Base-by-base conservation (phyloP, 768 basidiomycete species). In the Leccinum ochraceum region DNA sequence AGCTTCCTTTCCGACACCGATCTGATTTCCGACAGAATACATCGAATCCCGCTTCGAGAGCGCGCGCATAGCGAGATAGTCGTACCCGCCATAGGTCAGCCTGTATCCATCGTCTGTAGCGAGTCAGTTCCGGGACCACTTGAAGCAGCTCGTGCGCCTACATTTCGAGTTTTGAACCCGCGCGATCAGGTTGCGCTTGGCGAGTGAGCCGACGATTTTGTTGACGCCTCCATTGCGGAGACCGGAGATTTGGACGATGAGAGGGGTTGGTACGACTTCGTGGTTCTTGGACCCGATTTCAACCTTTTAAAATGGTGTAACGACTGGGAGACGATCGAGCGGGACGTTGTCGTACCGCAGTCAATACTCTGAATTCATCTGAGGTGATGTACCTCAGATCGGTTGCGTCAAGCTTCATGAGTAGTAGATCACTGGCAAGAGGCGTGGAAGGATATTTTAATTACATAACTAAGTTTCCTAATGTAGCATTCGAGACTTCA, bases 241-340 rank as follows among this genome's bases (percentile, higher is more conserved):
- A n/a, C 93, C 92, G 3, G 95, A 95, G 48, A 98, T 90, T 74
- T 96, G 94, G 4, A 90, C 88, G 63, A 98, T 92, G 65, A 98
- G 84, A 0, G 84, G 75, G 8, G 90, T 87, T 3, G 97, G 97
- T 14, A 99, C 95, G 39, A 97, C 83, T 75, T 98, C 92, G 69
- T 99, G 97, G 72, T 98, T 98, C 79, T 97, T 97, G 4, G 92
- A 95, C 20, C 96, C 97, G 83, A 96, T 94, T 78, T 99, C 97
- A 37, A 92, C 92, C 95, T 98, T 50, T 46, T 10, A 16, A 16
- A 26, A 57, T 16, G n/a, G 36, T 28, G 52, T 46, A 36, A 67
- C 56, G 46, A 32, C 24, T 17, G 63, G 3, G 48, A 53, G 55
- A 63, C 51, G 39, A 54, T 55, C 24, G 14, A 54, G 30, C 7